phyloP scores from a whole-genome alignment of 257 asterid species.

The Dorcoceras hygrometricum region DNA sequence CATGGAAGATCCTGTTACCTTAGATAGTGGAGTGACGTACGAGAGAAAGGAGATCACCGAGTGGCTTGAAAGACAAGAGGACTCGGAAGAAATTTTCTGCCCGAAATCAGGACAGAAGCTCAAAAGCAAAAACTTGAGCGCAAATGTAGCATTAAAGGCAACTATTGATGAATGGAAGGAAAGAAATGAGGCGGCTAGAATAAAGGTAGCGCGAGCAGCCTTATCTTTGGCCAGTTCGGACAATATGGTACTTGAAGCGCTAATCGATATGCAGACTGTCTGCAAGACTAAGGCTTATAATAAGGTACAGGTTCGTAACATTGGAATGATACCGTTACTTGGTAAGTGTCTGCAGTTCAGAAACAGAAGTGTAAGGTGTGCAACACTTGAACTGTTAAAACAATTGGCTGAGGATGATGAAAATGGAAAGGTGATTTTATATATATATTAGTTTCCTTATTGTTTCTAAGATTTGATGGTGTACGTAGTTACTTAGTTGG shows the following conservation, averaged over 20 bases:
- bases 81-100: constrained; percentile 41
- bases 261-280: constrained; percentile 49
- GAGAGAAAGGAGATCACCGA: constrained; percentile 55
- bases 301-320: constrained; percentile 51
- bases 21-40: constrained; percentile 71
- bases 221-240: constrained; percentile 64
- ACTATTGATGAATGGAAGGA: constrained; percentile 75
- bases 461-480: neutral
- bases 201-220: constrained; percentile 70
- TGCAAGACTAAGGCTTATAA: constrained; percentile 49
- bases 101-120: constrained; percentile 59
- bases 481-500: neutral
- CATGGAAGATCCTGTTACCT: constrained; percentile 78
- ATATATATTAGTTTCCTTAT: neutral
- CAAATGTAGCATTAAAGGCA: constrained; percentile 61
- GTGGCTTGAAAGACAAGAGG: constrained; percentile 41
- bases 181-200: constrained; percentile 67
- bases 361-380: constrained; percentile 50
- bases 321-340: constrained; percentile 64
- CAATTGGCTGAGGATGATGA: constrained; percentile 63
- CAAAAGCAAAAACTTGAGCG: constrained; percentile 39
- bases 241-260: constrained; percentile 64
- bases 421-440: constrained; percentile 47
- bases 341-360: constrained; percentile 47
- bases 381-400: constrained; percentile 41